A percentile compares a stretch with the other conserved stretches of the same genome.
phyloP scores from a whole-genome alignment of 2,329 filamentous ascomycete genomes.

The Daldinia sp. region DNA sequence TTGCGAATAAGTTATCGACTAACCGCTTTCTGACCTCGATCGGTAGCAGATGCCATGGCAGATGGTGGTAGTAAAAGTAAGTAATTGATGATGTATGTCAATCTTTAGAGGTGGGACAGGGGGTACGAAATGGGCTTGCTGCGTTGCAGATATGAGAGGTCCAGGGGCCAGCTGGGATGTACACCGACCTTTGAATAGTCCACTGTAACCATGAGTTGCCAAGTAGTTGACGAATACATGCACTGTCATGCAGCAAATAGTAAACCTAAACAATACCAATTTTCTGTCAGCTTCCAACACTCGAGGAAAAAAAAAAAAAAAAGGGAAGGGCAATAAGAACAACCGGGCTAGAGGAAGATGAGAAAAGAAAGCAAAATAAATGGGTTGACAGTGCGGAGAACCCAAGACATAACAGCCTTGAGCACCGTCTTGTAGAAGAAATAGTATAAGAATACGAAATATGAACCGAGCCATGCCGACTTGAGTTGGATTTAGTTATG shows the following conservation, averaged over 20 bases:
- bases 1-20: slow-evolving; percentile 23
- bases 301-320: slow-evolving; percentile 15
- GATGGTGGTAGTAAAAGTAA: slow-evolving; percentile 31
- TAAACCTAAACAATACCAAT: slow-evolving; percentile 45
- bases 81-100: slow-evolving; percentile 35
- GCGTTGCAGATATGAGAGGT: slow-evolving; percentile 36
- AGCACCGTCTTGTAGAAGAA: neutral
- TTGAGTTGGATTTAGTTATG: slow-evolving; percentile 2
- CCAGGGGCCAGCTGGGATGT: slow-evolving; percentile 43
- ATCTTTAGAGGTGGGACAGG: slow-evolving; percentile 34
- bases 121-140: slow-evolving; percentile 37
- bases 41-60: slow-evolving; percentile 25
- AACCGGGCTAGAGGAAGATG: slow-evolving; percentile 9
- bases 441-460: neutral
- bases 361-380: slow-evolving; percentile 1
- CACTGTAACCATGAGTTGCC: slow-evolving; percentile 50
- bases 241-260: slow-evolving; percentile 45
- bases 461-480: neutral
- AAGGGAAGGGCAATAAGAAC: slow-evolving; percentile 13
- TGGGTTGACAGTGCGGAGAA: slow-evolving; percentile 2
- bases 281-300: slow-evolving; percentile 47
- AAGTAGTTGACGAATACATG: slow-evolving; percentile 47
- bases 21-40: slow-evolving; percentile 29
- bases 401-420: neutral
- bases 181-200: slow-evolving; percentile 51